phyloP scores from a whole-genome alignment of 106 monocot genomes.

The Narthecium ossifragum region DNA sequence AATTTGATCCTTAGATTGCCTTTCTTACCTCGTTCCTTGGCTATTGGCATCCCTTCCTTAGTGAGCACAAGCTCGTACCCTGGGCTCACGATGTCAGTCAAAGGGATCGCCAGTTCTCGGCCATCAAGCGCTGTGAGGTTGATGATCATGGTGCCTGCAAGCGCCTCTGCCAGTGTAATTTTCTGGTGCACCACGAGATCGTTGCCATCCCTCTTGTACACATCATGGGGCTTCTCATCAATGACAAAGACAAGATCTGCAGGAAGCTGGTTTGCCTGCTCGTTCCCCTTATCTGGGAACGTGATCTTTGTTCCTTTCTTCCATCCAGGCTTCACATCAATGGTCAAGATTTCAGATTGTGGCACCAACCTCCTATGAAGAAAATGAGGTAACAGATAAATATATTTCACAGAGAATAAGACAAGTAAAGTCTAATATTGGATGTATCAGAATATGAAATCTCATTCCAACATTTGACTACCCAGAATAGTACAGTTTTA shows the following conservation, averaged over 20 bases:
- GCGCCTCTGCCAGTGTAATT: conserved; percentile 62
- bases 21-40: conserved; percentile 41
- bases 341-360: conserved; percentile 61
- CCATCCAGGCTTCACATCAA: conserved; percentile 86
- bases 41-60: conserved; percentile 67
- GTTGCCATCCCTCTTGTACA: conserved; percentile 75
- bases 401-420: no score
- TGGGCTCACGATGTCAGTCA: conserved; percentile 48
- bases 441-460: no score
- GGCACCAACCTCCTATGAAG: conserved; percentile 40
- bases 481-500: no score
- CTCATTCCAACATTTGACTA: no score
- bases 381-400: no score
- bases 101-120: conserved; percentile 32
- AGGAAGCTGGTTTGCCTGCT: conserved; percentile 35
- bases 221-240: conserved; percentile 78
- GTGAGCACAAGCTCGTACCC: conserved; percentile 51
- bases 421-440: no score
- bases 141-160: conserved; percentile 42
- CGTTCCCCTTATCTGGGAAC: conserved; percentile 70
- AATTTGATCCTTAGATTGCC: conserved; percentile 55
- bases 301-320: conserved; percentile 93
- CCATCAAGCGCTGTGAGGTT: conserved; percentile 58
- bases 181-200: conserved; percentile 51
- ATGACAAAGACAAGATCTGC: conserved; percentile 79